Evolutionary conservation across 371 early-diverging fungal genomes (phyloP).

Genomic region (Rhizopus arrhizus): DNA sequence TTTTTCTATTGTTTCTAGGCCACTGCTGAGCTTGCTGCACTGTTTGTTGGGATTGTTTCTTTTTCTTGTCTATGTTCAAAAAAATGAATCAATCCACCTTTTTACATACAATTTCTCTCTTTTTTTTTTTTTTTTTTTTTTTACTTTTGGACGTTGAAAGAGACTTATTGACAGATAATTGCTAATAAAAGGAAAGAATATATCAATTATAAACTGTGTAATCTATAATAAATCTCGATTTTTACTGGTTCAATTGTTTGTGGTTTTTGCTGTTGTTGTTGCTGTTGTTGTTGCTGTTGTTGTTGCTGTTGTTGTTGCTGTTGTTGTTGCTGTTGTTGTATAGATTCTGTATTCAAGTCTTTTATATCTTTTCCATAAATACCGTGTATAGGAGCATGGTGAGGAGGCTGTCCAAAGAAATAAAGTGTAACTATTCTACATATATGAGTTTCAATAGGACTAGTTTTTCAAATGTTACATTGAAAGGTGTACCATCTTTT

Average conservation of each 20-base stretch:
- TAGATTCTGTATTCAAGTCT: slow-evolving; percentile 21
- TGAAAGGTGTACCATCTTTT: slow-evolving; percentile 48
- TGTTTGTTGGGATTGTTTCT: slow-evolving; percentile 13
- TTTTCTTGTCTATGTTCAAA: slow-evolving; percentile 18
- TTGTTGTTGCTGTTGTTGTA: not conserved
- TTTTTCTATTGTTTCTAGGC: slow-evolving; percentile 4
- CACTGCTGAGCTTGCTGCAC: slow-evolving; percentile 4
- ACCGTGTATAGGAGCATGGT: slow-evolving; percentile 42
- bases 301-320: not conserved
- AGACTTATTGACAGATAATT: no score
- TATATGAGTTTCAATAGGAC: not conserved
- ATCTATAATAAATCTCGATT: no score
- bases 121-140: not conserved
- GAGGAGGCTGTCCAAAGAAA: slow-evolving; percentile 43
- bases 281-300: no score
- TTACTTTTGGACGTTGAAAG: slow-evolving; percentile 19
- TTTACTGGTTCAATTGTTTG: no score
- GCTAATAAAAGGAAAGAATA: no score
- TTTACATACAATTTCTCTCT: no score
- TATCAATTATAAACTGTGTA: no score
- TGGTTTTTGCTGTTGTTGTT: not conserved
- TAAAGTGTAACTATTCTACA: slow-evolving; percentile 23
- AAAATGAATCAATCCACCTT: not conserved
- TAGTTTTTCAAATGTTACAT: slow-evolving; percentile 1
- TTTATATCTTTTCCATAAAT: slow-evolving; percentile 52